Evolutionary conservation across 2,329 filamentous ascomycete genomes (phyloP).

Genomic region (Epichloe aotearoae): DNA sequence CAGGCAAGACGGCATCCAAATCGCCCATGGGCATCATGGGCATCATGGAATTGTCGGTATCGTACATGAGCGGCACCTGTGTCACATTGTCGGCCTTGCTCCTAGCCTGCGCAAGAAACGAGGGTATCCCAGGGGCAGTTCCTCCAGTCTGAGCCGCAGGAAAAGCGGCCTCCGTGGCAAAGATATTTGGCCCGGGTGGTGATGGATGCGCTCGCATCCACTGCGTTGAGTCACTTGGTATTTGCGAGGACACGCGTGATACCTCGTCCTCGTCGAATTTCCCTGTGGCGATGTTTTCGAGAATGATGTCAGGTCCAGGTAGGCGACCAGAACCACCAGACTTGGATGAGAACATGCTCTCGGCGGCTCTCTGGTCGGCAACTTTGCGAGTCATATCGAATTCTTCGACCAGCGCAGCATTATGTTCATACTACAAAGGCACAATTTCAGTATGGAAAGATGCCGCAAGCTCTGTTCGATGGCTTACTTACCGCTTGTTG

Average conservation of each 20-base stretch:
- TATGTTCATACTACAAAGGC: conserved; percentile 14
- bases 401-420: conserved; percentile 17
- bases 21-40: conserved; percentile 8
- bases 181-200: not conserved
- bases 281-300: conserved; percentile 13
- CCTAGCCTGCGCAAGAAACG: conserved; percentile 15
- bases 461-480: not conserved
- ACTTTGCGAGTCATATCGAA: conserved; percentile 18
- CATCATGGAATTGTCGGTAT: conserved; percentile 10
- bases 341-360: conserved; percentile 5
- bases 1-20: conserved; percentile 9
- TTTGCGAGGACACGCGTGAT: conserved; percentile 2
- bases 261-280: conserved; percentile 11
- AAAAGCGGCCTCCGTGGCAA: not conserved
- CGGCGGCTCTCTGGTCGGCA: conserved; percentile 11
- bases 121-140: conserved; percentile 14
- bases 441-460: not conserved
- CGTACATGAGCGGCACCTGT: conserved; percentile 11
- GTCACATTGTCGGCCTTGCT: conserved; percentile 9
- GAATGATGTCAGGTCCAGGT: conserved; percentile 14
- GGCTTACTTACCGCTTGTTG: conserved; percentile 15
- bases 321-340: conserved; percentile 9
- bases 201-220: not conserved
- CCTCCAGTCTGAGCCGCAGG: conserved; percentile 5
- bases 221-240: not conserved